These are phyloP conservation scores for Pseudocercospora crystallina DNA, from an alignment of 2,329 filamentous ascomycete genomes.

Conservation along the genomic window DNA sequence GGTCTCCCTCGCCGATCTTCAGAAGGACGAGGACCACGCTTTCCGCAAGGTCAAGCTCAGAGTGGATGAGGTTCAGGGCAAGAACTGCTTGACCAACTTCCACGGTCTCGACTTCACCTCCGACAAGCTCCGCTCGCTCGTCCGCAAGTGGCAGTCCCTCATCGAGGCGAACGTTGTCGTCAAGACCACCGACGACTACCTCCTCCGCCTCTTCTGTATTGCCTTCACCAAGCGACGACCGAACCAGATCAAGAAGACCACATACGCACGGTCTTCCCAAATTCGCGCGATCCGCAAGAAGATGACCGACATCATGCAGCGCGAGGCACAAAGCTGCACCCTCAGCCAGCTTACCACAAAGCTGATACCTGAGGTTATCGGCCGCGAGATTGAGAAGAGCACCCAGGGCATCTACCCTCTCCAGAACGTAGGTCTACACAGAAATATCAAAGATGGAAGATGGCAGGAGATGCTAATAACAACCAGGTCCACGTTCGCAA, in stretches of 20 bases:
- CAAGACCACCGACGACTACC: slow-evolving; percentile 99
- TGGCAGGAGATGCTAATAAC: neutral
- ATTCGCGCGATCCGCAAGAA: slow-evolving; percentile 98
- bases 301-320: slow-evolving; percentile 99
- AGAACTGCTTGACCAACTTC: slow-evolving; percentile 99
- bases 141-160: slow-evolving; percentile 99
- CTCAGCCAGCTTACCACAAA: slow-evolving; percentile 96
- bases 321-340: slow-evolving; percentile 91
- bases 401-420: slow-evolving; percentile 99
- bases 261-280: slow-evolving; percentile 94
- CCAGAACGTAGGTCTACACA: slow-evolving; percentile 73
- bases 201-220: slow-evolving; percentile 97
- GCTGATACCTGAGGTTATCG: slow-evolving; percentile 99
- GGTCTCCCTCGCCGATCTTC: slow-evolving; percentile 96
- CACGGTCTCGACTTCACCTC: slow-evolving; percentile 99
- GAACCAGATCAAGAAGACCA: slow-evolving; percentile 99
- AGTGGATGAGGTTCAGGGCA: slow-evolving; percentile 98
- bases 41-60: slow-evolving; percentile 99
- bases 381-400: slow-evolving; percentile 99
- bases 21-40: slow-evolving; percentile 99
- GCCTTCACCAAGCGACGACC: slow-evolving; percentile 98
- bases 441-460: neutral
- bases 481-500: slow-evolving; percentile 97
- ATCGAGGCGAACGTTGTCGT: slow-evolving; percentile 99
- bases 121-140: slow-evolving; percentile 98